A percentile compares a stretch with the other conserved stretches of the same genome.
Conservation (phyloP, 257 asterid species). For the Solanum phureja region DNA sequence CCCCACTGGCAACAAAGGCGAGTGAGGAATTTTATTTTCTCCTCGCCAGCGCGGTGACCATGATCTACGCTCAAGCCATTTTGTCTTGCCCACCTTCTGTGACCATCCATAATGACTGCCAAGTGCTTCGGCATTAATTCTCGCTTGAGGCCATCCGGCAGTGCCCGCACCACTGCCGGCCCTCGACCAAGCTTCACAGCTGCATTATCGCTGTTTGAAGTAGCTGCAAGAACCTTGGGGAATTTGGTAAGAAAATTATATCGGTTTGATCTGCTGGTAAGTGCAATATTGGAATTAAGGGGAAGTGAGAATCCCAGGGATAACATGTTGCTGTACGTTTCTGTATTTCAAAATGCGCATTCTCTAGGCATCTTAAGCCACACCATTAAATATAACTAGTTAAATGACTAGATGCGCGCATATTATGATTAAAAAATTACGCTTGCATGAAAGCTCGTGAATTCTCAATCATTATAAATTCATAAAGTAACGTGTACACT, state of each 20-base stretch:
- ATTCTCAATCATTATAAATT: neutral
- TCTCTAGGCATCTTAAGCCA: neutral
- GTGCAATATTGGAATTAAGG: neutral
- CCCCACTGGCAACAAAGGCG: neutral
- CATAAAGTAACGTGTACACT: neutral
- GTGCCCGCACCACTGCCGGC: neutral
- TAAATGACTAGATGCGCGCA: neutral
- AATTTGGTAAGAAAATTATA: neutral
- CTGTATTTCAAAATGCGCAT: neutral
- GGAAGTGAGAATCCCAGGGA: neutral
- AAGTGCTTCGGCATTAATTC: constrained; percentile 17
- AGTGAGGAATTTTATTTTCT: neutral
- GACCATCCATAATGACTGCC: constrained; percentile 14
- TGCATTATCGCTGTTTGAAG: neutral
- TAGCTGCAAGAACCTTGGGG: neutral
- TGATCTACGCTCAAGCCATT: neutral
- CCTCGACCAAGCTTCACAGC: neutral
- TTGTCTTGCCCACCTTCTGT: constrained; percentile 15
- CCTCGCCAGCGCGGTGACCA: neutral
- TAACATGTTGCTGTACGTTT: neutral
- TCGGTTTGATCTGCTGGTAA: neutral
- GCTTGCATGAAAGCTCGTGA: neutral
- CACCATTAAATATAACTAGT: neutral
- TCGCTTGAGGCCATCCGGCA: neutral
- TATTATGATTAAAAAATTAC: neutral